Evolutionary conservation across 352 stramenopile genomes (phyloP).

Genomic region (Pythium insidiosum): DNA sequence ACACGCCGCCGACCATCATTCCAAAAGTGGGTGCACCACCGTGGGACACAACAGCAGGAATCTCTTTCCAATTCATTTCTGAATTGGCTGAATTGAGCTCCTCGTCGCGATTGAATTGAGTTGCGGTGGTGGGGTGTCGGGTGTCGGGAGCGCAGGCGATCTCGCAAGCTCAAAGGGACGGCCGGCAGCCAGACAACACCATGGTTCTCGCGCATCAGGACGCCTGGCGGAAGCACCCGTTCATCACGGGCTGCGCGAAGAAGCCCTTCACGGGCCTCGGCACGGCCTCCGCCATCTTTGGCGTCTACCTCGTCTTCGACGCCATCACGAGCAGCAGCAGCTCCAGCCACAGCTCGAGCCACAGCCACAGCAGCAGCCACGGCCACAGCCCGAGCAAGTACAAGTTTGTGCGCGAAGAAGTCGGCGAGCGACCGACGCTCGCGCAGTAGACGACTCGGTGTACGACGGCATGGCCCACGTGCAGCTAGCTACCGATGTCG

Average conservation of each 20-base stretch:
- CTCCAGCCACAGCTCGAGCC: slow-evolving; percentile 20
- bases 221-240: slow-evolving; percentile 84
- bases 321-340: slow-evolving; percentile 34
- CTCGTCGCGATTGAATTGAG: too few relatives aligned
- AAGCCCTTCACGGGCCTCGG: slow-evolving; percentile 80
- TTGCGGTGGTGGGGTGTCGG: too few relatives aligned
- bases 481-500: too few relatives aligned
- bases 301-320: slow-evolving; percentile 71
- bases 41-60: too few relatives aligned
- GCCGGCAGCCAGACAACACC: too few relatives aligned
- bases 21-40: too few relatives aligned
- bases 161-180: too few relatives aligned
- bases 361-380: slow-evolving; percentile 20
- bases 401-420: slow-evolving; percentile 44
- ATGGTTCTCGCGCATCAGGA: slow-evolving; percentile 86
- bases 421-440: slow-evolving; percentile 50
- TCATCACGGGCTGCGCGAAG: slow-evolving; percentile 75
- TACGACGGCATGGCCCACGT: too few relatives aligned
- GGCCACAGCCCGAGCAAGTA: slow-evolving; percentile 33
- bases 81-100: too few relatives aligned
- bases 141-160: too few relatives aligned
- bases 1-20: too few relatives aligned
- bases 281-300: slow-evolving; percentile 69
- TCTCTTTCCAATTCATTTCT: slow-evolving; percentile 6
- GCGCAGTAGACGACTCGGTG: slow-evolving; percentile 16